Evolutionary conservation across 1,139 yeast species (phyloP), one percentile per base, ranked within the genome.

Genomic region (Tardiomyces blankii): DNA sequence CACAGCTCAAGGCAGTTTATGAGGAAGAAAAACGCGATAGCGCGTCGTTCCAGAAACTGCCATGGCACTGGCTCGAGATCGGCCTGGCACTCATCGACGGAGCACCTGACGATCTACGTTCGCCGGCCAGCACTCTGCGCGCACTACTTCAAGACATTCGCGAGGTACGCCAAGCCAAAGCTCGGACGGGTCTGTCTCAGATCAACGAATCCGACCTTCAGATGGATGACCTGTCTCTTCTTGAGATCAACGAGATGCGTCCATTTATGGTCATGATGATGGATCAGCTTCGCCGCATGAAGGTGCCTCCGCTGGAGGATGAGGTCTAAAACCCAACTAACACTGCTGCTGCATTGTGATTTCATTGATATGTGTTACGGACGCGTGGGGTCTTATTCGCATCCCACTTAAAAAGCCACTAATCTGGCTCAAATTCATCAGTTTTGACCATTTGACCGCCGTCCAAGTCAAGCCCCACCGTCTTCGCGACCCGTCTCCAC

Each of bases 201-300:
- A 68, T 91, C 52, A 89, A 91, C 65, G 95, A 86, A 54, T 77
- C 85, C 21, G 86, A 88, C 64, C 72, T 91, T 49, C 88, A 82
- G 54, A 71, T 91, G 65, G 91, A 88, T 56, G 89, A 93, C 33
- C 65, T 91, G 46, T 84, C 95, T 2, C 63, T 80, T 39, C 62
- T 88, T 72, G 98, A 91, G 62, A 80, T 91, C 52, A 88, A 88
- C 61, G 96, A 88, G 59, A 68, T 89, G 43, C 66, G 97, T 51
- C 94, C 96, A 2, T 84, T 88, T 58, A 80, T 88, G 38, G 70
- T 80, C 16, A 69, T 72, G 11, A 84, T 86, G 2, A 91, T 91
- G 97, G 80, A 82, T 51, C 81, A 81, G 55, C 65, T 91, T 52
- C 69, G 82, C 42, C 67, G 69, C 41, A 57, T 82, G 18, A 77